A percentile compares a stretch with the other conserved stretches of the same genome.
Evolutionary conservation across 2,329 filamentous ascomycete species (phyloP).

Genomic region (Phyllosticta citriasiana): DNA sequence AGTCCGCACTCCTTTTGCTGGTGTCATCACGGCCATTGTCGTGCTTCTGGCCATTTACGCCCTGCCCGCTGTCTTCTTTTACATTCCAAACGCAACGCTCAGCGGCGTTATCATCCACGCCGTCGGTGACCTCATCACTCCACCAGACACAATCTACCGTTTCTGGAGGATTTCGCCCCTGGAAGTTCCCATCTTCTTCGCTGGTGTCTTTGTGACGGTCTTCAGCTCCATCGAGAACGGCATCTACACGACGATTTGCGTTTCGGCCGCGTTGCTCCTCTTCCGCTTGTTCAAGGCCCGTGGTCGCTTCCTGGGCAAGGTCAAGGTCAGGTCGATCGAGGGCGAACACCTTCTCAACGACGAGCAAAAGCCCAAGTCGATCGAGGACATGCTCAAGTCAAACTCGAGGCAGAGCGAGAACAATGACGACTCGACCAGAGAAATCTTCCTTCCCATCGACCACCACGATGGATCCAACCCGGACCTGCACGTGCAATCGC

Average conservation of each 20-base stretch:
- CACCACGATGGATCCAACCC: conserved; percentile 90
- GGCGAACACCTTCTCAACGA: conserved; percentile 64
- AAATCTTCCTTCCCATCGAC: conserved; percentile 77
- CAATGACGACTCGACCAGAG: conserved; percentile 49
- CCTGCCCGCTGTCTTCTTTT: conserved; percentile 81
- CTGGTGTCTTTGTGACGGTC: conserved; percentile 80
- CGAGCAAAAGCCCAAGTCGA: conserved; percentile 33
- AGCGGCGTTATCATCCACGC: conserved; percentile 92
- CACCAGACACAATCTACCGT: conserved; percentile 82
- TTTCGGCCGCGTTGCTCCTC: conserved; percentile 68
- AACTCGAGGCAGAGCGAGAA: conserved; percentile 19
- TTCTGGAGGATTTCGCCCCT: conserved; percentile 91
- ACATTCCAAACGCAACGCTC: conserved; percentile 73
- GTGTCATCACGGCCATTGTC: conserved; percentile 75
- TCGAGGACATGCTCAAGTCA: conserved; percentile 25
- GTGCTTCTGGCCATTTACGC: conserved; percentile 88
- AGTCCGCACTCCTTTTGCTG: conserved; percentile 81
- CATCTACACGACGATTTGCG: conserved; percentile 74
- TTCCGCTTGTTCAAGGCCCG: conserved; percentile 75
- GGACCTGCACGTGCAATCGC: conserved; percentile 63
- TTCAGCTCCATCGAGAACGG: conserved; percentile 86
- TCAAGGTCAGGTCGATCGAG: conserved; percentile 74
- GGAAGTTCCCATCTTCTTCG: conserved; percentile 86
- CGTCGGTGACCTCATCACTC: conserved; percentile 83
- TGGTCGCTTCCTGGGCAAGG: conserved; percentile 73